Conservation (phyloP, 2,329 filamentous ascomycete genomes). For the Fusarium virguliforme region DNA sequence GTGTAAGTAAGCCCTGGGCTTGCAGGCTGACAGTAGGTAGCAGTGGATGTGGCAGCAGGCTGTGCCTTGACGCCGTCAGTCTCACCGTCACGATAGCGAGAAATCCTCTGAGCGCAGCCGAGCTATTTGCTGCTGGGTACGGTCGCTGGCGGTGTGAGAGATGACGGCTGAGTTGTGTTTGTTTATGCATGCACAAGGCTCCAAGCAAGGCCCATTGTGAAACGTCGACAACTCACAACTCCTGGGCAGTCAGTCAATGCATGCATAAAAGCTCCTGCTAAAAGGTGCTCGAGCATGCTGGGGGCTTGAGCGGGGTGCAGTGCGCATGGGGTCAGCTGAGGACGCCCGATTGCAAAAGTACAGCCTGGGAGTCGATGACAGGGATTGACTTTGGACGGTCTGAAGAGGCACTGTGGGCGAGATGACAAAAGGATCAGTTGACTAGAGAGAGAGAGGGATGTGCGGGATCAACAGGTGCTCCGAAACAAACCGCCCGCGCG, state of each 20-base stretch:
- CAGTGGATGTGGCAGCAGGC: slow-evolving; percentile 1
- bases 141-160: slow-evolving; percentile 6
- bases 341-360: slow-evolving; percentile 1
- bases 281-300: not conserved
- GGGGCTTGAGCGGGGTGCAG: slow-evolving; percentile 8
- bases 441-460: not conserved
- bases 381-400: not conserved
- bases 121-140: not conserved
- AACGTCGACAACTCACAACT: not conserved
- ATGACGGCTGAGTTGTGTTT: not conserved
- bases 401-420: not conserved
- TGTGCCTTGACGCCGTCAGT: not conserved
- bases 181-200: slow-evolving; percentile 1
- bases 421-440: slow-evolving; percentile 8
- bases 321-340: slow-evolving; percentile 8
- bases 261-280: slow-evolving; percentile 26
- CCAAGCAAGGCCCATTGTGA: not conserved
- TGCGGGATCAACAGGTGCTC: slow-evolving; percentile 1
- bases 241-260: slow-evolving; percentile 9
- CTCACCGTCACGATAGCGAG: not conserved
- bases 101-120: not conserved
- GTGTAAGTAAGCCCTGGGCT: slow-evolving; percentile 13
- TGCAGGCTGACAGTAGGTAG: slow-evolving; percentile 15
- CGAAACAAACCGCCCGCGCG: slow-evolving; percentile 2
- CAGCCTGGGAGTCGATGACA: not conserved